These are phyloP conservation scores for Acanthamoeba royreba DNA, from an alignment of 208 protist species.

Conservation along the genomic window DNA sequence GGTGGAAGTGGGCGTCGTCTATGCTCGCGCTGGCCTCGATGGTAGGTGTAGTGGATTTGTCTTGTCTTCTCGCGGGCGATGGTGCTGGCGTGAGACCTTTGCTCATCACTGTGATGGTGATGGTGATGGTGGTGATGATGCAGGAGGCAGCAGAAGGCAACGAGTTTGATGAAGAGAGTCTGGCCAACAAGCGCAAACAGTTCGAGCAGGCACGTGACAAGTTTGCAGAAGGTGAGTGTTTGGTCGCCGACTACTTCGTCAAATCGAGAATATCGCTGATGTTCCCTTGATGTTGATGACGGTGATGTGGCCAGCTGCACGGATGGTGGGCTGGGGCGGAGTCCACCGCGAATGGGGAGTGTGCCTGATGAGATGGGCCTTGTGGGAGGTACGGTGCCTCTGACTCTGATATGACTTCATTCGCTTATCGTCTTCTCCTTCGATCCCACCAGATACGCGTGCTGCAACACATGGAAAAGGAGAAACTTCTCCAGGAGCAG, in stretches of 20 bases:
- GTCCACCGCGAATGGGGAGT: neutral
- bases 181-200: conserved; percentile 10
- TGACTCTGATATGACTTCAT: neutral
- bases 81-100: no score
- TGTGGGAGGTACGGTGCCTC: neutral
- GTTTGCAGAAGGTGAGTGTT: neutral
- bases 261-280: no score
- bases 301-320: neutral
- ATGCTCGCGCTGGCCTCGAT: conserved; percentile 1
- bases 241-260: no score
- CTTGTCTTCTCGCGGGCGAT: neutral
- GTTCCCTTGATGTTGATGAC: no score
- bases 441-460: neutral
- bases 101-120: neutral
- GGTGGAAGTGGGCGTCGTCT: neutral
- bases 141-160: neutral
- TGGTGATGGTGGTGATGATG: neutral
- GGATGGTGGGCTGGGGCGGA: neutral
- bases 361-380: neutral
- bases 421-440: neutral
- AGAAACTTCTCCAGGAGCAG: neutral
- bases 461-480: neutral
- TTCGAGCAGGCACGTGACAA: neutral
- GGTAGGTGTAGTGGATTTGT: neutral
- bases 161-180: neutral